Conservation (phyloP, 2,329 filamentous ascomycete species). For the Phoma sp. region DNA sequence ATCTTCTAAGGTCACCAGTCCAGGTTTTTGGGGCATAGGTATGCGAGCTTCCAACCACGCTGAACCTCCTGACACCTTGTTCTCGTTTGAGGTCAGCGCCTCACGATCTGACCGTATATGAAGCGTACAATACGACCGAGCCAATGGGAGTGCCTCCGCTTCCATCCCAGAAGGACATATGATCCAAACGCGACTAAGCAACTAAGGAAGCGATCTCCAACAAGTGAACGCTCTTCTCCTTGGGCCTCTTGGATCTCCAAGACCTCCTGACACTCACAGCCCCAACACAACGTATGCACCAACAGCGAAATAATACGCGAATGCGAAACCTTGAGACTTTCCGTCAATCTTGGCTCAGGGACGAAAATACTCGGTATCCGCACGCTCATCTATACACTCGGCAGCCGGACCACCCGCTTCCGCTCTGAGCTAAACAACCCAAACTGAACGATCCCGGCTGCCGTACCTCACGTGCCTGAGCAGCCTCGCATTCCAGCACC, state of each 20-base stretch:
- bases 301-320: constrained; percentile 5
- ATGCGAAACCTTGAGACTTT: constrained; percentile 15
- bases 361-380: constrained; percentile 28
- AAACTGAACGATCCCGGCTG: constrained; percentile 7
- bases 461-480: constrained; percentile 4
- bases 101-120: constrained; percentile 17
- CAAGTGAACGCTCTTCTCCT: background rate
- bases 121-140: constrained; percentile 5
- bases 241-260: background rate
- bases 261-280: constrained; percentile 17
- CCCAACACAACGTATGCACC: constrained; percentile 21
- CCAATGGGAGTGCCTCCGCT: constrained; percentile 1
- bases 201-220: background rate
- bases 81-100: constrained; percentile 17
- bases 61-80: constrained; percentile 12
- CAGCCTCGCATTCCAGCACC: background rate
- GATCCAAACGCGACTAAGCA: background rate
- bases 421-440: constrained; percentile 20
- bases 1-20: constrained; percentile 1
- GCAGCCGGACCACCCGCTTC: constrained; percentile 27
- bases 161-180: background rate
- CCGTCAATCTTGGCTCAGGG: constrained; percentile 15
- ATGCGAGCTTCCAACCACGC: background rate
- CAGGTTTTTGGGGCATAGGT: constrained; percentile 1
- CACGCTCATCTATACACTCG: constrained; percentile 20